Evolutionary conservation across 2,329 filamentous ascomycete genomes (phyloP).

Genomic region (Cladosporium sp.): DNA sequence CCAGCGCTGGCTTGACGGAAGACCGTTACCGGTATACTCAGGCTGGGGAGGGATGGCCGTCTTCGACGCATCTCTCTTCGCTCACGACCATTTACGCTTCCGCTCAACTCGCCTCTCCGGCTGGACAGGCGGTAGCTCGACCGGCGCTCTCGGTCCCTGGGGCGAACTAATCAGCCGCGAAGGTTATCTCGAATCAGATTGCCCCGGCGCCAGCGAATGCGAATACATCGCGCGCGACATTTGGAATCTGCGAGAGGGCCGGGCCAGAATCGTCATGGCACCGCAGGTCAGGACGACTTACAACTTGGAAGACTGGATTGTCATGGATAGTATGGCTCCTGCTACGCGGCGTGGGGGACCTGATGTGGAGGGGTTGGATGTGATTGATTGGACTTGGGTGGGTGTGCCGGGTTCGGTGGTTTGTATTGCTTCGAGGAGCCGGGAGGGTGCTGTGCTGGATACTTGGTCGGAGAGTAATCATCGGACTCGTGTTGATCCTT

Average conservation of each 20-base stretch:
- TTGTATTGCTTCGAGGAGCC: slow-evolving; percentile 8
- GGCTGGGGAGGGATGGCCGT: slow-evolving; percentile 12
- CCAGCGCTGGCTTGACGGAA: slow-evolving; percentile 9
- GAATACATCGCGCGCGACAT: slow-evolving; percentile 11
- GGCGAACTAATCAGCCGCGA: slow-evolving; percentile 6
- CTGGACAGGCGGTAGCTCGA: slow-evolving; percentile 9
- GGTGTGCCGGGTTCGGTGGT: neutral
- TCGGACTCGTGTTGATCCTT: slow-evolving; percentile 1
- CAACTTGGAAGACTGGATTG: slow-evolving; percentile 1
- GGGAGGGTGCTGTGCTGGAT: neutral
- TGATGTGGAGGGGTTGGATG: neutral
- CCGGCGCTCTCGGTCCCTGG: slow-evolving; percentile 6
- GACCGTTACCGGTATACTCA: slow-evolving; percentile 8
- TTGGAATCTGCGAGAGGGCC: slow-evolving; percentile 11
- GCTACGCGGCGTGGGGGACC: neutral
- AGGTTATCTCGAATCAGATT: slow-evolving; percentile 9
- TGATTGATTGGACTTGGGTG: slow-evolving; percentile 8
- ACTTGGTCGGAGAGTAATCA: slow-evolving; percentile 3
- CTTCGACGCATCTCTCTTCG: slow-evolving; percentile 9
- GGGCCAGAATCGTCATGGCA: slow-evolving; percentile 5
- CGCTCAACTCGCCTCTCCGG: slow-evolving; percentile 1
- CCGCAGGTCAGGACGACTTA: slow-evolving; percentile 5
- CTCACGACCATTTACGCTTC: slow-evolving; percentile 8
- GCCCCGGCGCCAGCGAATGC: slow-evolving; percentile 12
- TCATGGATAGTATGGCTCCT: neutral